phyloP scores from a whole-genome alignment of 306 rosid species.

The Fragaria ananassa region DNA sequence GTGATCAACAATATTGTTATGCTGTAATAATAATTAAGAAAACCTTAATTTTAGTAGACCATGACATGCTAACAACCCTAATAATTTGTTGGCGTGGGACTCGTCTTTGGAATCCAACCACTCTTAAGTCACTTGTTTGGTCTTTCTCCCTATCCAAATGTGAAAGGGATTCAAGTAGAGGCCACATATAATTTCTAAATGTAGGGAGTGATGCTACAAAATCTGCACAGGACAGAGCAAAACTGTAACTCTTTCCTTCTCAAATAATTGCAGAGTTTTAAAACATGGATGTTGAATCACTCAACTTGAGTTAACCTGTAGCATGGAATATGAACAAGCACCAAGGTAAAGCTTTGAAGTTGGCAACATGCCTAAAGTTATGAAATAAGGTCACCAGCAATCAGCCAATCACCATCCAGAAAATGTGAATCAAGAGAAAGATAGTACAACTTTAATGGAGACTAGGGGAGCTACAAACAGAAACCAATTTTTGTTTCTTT shows the following conservation, averaged over 20 bases:
- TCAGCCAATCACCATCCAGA: background rate
- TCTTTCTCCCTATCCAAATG: background rate
- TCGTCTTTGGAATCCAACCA: background rate
- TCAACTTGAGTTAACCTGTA: background rate
- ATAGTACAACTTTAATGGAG: background rate
- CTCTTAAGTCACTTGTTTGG: background rate
- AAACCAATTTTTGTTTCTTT: background rate
- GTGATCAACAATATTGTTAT: background rate
- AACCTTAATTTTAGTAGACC: slow-evolving; percentile 4
- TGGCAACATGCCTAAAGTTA: background rate
- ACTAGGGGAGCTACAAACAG: slow-evolving; percentile 3
- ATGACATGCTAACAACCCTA: slow-evolving; percentile 29
- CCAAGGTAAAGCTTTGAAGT: background rate
- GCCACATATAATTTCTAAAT: background rate
- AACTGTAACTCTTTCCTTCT: background rate
- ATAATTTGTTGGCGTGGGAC: slow-evolving; percentile 22
- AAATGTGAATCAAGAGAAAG: background rate
- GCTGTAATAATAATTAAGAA: background rate
- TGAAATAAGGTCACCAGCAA: background rate
- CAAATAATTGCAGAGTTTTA: background rate
- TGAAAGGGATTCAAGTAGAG: slow-evolving; percentile 1
- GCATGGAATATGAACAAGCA: slow-evolving; percentile 15
- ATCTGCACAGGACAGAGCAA: background rate
- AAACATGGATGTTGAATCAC: too few species aligned
- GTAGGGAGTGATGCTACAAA: slow-evolving; percentile 13